These are phyloP conservation scores for Suhomyces xylopsoci DNA, from an alignment of 805 yeast genomes.

Conservation along the genomic window DNA sequence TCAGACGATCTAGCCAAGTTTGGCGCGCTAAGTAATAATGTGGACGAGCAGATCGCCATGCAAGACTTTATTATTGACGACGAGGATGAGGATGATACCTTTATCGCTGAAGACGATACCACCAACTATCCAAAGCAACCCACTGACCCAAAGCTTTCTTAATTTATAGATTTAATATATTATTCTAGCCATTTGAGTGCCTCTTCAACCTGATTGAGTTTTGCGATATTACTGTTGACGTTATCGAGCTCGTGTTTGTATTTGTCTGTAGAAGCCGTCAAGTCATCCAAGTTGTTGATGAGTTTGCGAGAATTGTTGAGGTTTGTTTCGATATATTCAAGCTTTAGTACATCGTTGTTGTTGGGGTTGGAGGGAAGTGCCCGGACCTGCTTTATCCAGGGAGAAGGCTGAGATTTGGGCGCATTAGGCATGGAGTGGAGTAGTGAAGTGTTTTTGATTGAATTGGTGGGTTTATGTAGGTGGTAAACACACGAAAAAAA, in stretches of 20 bases:
- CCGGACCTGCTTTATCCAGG: slow-evolving; percentile 26
- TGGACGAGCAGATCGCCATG: slow-evolving; percentile 19
- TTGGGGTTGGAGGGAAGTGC: slow-evolving; percentile 34
- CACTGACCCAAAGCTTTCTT: neutral
- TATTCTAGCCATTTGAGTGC: slow-evolving; percentile 23
- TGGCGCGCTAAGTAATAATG: slow-evolving; percentile 2
- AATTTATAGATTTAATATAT: neutral
- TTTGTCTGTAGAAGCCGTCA: slow-evolving; percentile 9
- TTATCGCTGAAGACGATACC: neutral
- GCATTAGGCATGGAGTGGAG: neutral
- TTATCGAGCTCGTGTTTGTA: slow-evolving; percentile 5
- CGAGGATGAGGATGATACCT: slow-evolving; percentile 17
- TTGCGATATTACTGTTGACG: slow-evolving; percentile 16
- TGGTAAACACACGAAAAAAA: neutral
- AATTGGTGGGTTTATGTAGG: neutral
- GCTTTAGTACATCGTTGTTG: slow-evolving; percentile 30
- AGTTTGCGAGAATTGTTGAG: slow-evolving; percentile 36
- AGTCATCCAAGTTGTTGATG: slow-evolving; percentile 18
- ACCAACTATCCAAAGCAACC: neutral
- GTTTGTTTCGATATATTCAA: slow-evolving; percentile 37
- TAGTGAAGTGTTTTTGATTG: neutral
- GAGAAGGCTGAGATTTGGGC: neutral
- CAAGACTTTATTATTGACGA: slow-evolving; percentile 28
- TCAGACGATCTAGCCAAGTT: neutral
- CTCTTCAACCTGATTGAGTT: slow-evolving; percentile 17